phyloP scores from a whole-genome alignment of 139 green algal species.

The Chlamydomonas incerta region DNA sequence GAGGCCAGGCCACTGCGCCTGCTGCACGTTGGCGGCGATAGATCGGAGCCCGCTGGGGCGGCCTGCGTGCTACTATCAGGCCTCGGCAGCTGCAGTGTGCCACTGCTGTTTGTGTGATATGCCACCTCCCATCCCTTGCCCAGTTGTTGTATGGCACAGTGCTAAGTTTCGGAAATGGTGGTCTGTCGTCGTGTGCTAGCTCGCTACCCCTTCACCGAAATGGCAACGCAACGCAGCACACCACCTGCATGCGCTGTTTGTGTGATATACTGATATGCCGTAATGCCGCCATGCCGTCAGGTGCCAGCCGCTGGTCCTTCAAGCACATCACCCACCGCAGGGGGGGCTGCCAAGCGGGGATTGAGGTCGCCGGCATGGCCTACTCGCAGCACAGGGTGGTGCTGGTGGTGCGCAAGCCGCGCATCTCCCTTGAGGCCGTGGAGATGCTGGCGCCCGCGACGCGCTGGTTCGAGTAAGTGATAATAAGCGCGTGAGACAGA shows the following conservation, averaged over 20 bases:
- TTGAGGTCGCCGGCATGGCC: neutral
- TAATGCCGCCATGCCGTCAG: neutral
- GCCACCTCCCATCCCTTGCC: too few relatives aligned
- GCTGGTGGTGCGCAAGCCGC: conserved; percentile 11
- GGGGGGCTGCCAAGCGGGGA: neutral
- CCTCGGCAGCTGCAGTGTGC: neutral
- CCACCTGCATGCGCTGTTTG: neutral
- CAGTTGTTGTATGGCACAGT: too few relatives aligned
- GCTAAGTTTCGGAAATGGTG: too few relatives aligned
- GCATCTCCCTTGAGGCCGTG: neutral
- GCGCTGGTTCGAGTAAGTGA: neutral
- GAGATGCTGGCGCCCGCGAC: neutral
- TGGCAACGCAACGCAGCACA: too few relatives aligned
- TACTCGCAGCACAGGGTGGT: neutral
- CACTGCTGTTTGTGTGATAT: too few relatives aligned
- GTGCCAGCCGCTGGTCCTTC: neutral
- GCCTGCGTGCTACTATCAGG: neutral
- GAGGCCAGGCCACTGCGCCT: neutral
- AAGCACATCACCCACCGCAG: neutral
- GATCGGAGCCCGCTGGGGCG: neutral
- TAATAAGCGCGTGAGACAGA: too few relatives aligned
- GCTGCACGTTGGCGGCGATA: neutral
- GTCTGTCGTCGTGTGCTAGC: too few relatives aligned
- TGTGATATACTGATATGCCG: neutral
- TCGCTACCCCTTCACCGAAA: too few relatives aligned